These are phyloP conservation scores for Candida maesae DNA, from an alignment of 805 yeast species.

Conservation along the genomic window DNA sequence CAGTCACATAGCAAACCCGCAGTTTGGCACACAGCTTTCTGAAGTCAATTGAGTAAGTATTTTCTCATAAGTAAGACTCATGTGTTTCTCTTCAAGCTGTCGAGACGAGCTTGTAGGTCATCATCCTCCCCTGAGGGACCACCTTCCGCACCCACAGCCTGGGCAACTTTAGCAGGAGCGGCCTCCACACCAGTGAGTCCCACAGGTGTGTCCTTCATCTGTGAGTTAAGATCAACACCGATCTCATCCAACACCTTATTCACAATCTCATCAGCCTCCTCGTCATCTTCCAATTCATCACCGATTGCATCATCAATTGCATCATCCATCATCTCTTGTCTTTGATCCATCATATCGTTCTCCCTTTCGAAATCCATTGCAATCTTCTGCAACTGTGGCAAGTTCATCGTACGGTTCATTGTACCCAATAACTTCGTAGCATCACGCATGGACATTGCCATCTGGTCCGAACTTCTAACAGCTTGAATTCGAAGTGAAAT, in stretches of 20 bases:
- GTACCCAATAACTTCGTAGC: constrained; percentile 83
- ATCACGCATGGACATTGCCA: constrained; percentile 92
- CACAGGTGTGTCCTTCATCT: constrained; percentile 44
- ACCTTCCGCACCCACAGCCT: constrained; percentile 48
- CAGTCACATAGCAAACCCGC: too few species aligned
- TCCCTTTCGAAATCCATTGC: constrained; percentile 95
- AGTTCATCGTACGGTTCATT: constrained; percentile 86
- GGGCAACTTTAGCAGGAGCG: constrained; percentile 39
- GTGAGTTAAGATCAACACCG: constrained; percentile 73
- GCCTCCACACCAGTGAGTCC: constrained; percentile 26
- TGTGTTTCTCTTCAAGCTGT: constrained; percentile 61
- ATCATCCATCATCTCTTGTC: constrained; percentile 98
- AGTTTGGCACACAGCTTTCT: too few species aligned
- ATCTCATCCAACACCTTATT: constrained; percentile 92
- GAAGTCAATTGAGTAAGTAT: too few species aligned
- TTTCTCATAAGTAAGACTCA: neutral
- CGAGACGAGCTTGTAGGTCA: constrained; percentile 83
- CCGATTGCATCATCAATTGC: constrained; percentile 97
- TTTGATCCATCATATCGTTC: constrained; percentile 95
- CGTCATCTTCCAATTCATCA: constrained; percentile 82
- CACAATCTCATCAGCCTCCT: constrained; percentile 88
- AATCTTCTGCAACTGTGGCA: constrained; percentile 82
- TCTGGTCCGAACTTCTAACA: constrained; percentile 89
- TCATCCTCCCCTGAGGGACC: constrained; percentile 44
- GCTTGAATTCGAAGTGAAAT: constrained; percentile 87